Evolutionary conservation across 2,329 filamentous ascomycete species (phyloP).

Genomic region (Hypoxylon sp.): DNA sequence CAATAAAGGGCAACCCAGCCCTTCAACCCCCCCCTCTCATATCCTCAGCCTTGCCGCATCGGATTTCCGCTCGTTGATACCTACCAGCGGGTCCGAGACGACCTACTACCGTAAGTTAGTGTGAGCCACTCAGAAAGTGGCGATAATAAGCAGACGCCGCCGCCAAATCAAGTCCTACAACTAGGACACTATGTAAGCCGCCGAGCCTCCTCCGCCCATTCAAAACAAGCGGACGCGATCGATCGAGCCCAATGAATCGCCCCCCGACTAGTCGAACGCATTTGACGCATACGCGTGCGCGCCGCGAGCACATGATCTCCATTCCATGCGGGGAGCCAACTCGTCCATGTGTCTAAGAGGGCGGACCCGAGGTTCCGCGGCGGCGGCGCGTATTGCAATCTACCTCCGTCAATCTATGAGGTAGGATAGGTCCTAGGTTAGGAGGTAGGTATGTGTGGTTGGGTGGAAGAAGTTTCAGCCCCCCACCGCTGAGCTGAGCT

Average conservation of each 20-base stretch:
- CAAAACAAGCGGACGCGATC: not conserved
- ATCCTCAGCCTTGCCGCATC: slow-evolving; percentile 21
- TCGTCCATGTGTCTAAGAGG: not conserved
- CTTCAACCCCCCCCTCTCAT: slow-evolving; percentile 17
- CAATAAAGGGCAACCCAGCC: slow-evolving; percentile 9
- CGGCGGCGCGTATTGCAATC: not conserved
- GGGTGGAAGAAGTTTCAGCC: slow-evolving; percentile 8
- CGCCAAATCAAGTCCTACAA: slow-evolving; percentile 9
- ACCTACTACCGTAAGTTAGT: not conserved
- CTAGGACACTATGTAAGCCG: slow-evolving; percentile 5
- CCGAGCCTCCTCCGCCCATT: slow-evolving; percentile 1
- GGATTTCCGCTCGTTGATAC: slow-evolving; percentile 13
- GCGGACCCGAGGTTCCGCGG: slow-evolving; percentile 22
- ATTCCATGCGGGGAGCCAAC: slow-evolving; percentile 33
- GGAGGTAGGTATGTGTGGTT: too few relatives aligned
- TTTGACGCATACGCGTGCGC: not conserved
- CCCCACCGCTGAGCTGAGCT: slow-evolving; percentile 30
- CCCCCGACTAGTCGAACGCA: too few relatives aligned
- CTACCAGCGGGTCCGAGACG: slow-evolving; percentile 15
- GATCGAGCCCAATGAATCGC: not conserved
- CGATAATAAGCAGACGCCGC: slow-evolving; percentile 6
- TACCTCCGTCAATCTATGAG: not conserved
- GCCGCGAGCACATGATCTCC: slow-evolving; percentile 40
- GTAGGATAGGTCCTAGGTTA: too few relatives aligned
- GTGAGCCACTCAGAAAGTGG: not conserved